Evolutionary conservation across 768 basidiomycete genomes (phyloP), one percentile per base, ranked within the genome.

Genomic region (Phallus indusiatus): DNA sequence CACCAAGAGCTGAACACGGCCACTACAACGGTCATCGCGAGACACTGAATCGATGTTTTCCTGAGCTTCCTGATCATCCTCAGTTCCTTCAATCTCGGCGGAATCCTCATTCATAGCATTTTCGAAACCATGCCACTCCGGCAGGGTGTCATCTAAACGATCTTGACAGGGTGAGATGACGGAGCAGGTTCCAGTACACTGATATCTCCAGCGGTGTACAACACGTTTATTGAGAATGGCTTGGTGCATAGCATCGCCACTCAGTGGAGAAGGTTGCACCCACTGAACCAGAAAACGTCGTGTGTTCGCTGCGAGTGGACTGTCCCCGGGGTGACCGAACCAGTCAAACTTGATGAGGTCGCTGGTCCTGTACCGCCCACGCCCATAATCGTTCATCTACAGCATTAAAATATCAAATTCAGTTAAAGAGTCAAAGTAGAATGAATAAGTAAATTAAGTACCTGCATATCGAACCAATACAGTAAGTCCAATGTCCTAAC

Each of bases 381-480:
- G 16, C 5, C 42, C 42, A 35, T 33, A 54, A n/a, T 54, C 53
- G 18, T 54, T 54, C 17, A n/a, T 24, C 53, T 54, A n/a, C 8
- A 8, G 5, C 5, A 14, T n/a, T n/a, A n/a, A n/a, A n/a, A n/a
- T 2, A 28, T 7, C 28, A 28, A 3, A 28, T 28, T 28, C 11
- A 35, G n/a, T n/a, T n/a, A n/a, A n/a, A n/a, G 53, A 12, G n/a
- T 28, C 33, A 2, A 7, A 12, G n/a, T 33, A 36, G 35, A 20
- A 3, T 18, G 42, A 54, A 12, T 17, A 3, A 16, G 5, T 17
- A 2, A 24, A 53, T 17, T 17, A 36, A 54, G 1, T 16, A 54
- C 53, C 14, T 54, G 53, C 12, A 21, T 21, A 35, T 54, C 53
- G 16, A 54, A 54, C 53, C 53, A 54, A 28, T 54, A n/a, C 20